Percentiles rank a stretch among this genome's conserved stretches.
These are phyloP conservation scores for Penicillium nordicum DNA, from an alignment of 2,329 filamentous ascomycete species.

Conservation along the genomic window DNA sequence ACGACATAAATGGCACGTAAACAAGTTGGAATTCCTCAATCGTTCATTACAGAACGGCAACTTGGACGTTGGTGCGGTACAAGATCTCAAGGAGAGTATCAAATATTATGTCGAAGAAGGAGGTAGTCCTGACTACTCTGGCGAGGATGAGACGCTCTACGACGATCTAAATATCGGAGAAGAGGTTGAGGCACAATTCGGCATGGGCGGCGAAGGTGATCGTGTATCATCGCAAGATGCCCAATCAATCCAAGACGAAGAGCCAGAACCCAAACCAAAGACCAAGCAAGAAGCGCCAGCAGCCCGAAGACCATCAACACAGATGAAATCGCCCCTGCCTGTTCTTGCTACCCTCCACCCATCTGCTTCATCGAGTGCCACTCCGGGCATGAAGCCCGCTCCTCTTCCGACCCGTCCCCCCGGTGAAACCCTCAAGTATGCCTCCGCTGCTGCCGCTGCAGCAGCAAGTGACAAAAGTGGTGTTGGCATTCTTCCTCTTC, in stretches of 20 bases:
- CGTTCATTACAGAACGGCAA: conserved; percentile 89
- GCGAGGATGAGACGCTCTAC: conserved; percentile 89
- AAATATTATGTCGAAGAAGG: conserved; percentile 93
- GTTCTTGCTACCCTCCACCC: conserved; percentile 85
- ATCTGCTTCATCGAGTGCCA: conserved; percentile 43
- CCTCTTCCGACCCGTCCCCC: conserved; percentile 77
- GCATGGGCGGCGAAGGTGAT: conserved; percentile 76
- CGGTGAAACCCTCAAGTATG: conserved; percentile 91
- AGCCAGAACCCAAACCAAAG: conserved; percentile 61
- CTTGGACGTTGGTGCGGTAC: conserved; percentile 81
- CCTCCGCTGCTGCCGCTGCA: conserved; percentile 89
- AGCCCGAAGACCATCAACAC: conserved; percentile 72
- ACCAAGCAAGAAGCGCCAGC: conserved; percentile 57
- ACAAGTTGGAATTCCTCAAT: conserved; percentile 85
- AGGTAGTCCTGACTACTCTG: conserved; percentile 78
- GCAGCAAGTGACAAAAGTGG: conserved; percentile 84
- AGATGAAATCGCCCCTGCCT: conserved; percentile 92
- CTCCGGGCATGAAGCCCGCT: conserved; percentile 83
- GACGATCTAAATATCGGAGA: conserved; percentile 90
- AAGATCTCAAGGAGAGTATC: conserved; percentile 85
- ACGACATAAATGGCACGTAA: conserved; percentile 93
- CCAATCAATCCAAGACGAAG: conserved; percentile 85
- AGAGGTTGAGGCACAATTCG: conserved; percentile 77
- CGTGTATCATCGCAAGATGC: conserved; percentile 91
- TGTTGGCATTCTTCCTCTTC: conserved; percentile 88